Percentiles rank a stretch among this genome's conserved stretches.
These are phyloP conservation scores for Alternaria sp. DNA, from an alignment of 2,329 filamentous ascomycete genomes.

Conservation along the genomic window DNA sequence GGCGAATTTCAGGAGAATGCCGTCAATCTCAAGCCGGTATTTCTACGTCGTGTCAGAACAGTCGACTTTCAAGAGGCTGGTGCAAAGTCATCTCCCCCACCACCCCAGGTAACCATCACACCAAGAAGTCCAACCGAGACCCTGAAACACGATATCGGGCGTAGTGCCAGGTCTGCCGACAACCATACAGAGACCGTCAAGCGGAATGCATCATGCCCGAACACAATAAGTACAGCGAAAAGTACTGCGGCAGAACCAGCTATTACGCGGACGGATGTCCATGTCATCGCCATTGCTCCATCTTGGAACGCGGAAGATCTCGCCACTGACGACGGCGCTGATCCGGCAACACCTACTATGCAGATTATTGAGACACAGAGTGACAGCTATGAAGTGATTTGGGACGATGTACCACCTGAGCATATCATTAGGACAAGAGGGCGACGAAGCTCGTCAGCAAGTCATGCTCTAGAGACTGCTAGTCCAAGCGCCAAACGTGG, in stretches of 20 bases:
- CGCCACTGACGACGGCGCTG: slow-evolving; percentile 9
- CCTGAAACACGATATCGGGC: background rate
- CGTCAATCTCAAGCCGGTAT: background rate
- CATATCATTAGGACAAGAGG: slow-evolving; percentile 4
- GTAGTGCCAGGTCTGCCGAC: background rate
- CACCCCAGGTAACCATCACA: slow-evolving; percentile 13
- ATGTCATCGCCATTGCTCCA: slow-evolving; percentile 43
- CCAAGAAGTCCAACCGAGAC: background rate
- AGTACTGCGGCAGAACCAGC: slow-evolving; percentile 39
- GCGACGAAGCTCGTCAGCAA: slow-evolving; percentile 34
- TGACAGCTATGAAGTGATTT: slow-evolving; percentile 43
- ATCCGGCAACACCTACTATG: slow-evolving; percentile 45
- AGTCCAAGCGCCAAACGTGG: slow-evolving; percentile 25
- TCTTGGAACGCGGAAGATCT: slow-evolving; percentile 13
- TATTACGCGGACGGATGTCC: slow-evolving; percentile 46
- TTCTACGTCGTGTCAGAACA: slow-evolving; percentile 40
- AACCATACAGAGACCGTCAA: background rate
- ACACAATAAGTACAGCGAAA: slow-evolving; percentile 23
- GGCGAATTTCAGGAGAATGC: background rate
- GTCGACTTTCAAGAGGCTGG: slow-evolving; percentile 40
- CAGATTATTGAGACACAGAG: slow-evolving; percentile 43
- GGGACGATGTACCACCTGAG: slow-evolving; percentile 38
- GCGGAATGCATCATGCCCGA: slow-evolving; percentile 15
- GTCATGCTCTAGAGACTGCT: slow-evolving; percentile 25
- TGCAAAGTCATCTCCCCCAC: slow-evolving; percentile 3